These are phyloP conservation scores for Ballota nigra DNA, from an alignment of 257 asterid genomes.

Conservation along the genomic window DNA sequence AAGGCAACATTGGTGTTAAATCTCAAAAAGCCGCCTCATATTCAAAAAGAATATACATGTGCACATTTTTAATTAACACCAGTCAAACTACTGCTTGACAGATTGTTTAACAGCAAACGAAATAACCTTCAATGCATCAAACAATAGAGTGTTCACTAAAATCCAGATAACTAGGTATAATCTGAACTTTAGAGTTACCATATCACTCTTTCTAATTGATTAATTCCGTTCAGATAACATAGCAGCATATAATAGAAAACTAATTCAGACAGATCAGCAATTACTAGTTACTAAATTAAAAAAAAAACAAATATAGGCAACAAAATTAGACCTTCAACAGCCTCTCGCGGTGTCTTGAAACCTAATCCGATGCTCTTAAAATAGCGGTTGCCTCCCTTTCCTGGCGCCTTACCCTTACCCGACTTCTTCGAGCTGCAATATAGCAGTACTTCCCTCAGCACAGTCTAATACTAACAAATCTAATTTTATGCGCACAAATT, in stretches of 20 bases:
- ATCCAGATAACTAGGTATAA: background rate
- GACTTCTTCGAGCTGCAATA: conserved; percentile 57
- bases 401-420: conserved; percentile 60
- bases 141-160: background rate
- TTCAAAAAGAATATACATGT: too few species aligned
- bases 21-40: background rate
- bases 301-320: background rate
- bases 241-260: background rate
- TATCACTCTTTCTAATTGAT: background rate
- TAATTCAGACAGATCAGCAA: background rate
- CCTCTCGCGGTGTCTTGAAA: conserved; percentile 72
- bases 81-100: background rate
- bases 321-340: conserved; percentile 41
- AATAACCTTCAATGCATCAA: background rate
- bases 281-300: too few species aligned
- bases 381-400: conserved; percentile 65
- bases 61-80: background rate
- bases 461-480: background rate
- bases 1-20: too few species aligned
- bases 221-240: background rate
- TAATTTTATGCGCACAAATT: background rate
- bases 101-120: background rate
- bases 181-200: background rate
- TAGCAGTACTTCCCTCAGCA: background rate
- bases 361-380: conserved; percentile 56